phyloP scores from a whole-genome alignment of 495 filamentous ascomycete genomes.

The Zalerion maritima region DNA sequence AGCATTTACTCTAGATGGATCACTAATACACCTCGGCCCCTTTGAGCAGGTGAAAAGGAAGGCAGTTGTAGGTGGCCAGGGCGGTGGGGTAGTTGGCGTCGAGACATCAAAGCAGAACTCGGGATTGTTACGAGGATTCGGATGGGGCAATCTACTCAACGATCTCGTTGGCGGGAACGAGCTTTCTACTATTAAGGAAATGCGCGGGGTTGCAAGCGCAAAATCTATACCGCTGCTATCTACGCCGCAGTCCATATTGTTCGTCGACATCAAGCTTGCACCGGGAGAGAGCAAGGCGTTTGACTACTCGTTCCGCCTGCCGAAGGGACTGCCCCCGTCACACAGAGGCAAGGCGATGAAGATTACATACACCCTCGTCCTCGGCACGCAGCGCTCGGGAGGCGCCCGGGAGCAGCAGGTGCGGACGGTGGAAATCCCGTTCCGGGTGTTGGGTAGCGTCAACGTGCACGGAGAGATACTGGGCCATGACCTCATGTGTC shows the following conservation, averaged over 20 bases:
- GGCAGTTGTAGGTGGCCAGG: conserved; percentile 76
- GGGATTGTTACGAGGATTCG: conserved; percentile 69
- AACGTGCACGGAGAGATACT: conserved; percentile 50
- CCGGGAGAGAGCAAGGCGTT: conserved; percentile 85
- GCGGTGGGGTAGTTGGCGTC: conserved; percentile 66
- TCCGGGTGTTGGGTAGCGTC: conserved; percentile 84
- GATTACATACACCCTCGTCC: conserved; percentile 77
- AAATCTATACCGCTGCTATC: conserved; percentile 78
- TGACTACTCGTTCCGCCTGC: conserved; percentile 71
- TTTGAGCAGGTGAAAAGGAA: conserved; percentile 96
- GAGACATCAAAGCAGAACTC: conserved; percentile 62
- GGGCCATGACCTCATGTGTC: conserved; percentile 80
- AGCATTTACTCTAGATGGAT: conserved; percentile 81
- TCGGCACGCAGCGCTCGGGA: conserved; percentile 81
- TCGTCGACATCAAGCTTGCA: conserved; percentile 76
- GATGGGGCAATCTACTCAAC: conserved; percentile 76
- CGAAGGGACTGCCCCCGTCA: conserved; percentile 73
- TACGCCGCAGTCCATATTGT: conserved; percentile 92
- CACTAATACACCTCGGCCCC: conserved; percentile 70
- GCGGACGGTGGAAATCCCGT: conserved; percentile 83
- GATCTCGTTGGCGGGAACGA: conserved; percentile 75
- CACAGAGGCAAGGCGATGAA: conserved; percentile 91
- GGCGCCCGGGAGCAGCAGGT: conserved; percentile 65
- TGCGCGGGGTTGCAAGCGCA: conserved; percentile 67
- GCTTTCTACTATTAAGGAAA: conserved; percentile 83